Conservation (phyloP, 2,329 filamentous ascomycete genomes). For the Pseudocercospora cruenta region DNA sequence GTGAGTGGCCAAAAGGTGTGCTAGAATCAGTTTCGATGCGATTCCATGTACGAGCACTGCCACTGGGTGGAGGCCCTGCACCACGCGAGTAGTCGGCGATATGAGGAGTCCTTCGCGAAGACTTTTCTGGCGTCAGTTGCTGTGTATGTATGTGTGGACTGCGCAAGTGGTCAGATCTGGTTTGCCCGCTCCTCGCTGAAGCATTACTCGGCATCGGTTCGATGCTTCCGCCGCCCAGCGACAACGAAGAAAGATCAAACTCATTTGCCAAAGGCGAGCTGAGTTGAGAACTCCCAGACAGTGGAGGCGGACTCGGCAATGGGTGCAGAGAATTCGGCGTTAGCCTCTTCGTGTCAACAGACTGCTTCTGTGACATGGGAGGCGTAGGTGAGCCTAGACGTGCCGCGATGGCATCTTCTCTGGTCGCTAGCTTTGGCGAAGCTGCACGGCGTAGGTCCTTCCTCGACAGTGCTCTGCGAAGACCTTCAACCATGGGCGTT, state of each 20-base stretch:
- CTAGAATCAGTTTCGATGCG: conserved; percentile 15
- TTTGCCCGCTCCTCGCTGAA: conserved; percentile 10
- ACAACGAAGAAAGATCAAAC: conserved; percentile 14
- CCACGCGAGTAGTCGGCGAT: conserved; percentile 14
- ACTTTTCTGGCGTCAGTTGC: conserved; percentile 8
- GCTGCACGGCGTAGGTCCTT: conserved; percentile 7
- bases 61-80: conserved; percentile 15
- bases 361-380: conserved; percentile 26
- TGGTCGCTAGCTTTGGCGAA: conserved; percentile 11
- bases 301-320: conserved; percentile 20
- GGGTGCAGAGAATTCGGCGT: conserved; percentile 11
- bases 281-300: conserved; percentile 14
- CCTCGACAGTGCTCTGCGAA: conserved; percentile 18
- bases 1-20: conserved; percentile 27
- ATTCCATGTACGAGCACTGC: conserved; percentile 12
- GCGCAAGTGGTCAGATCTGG: background rate
- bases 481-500: conserved; percentile 16
- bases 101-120: conserved; percentile 16
- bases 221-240: conserved; percentile 16
- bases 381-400: conserved; percentile 30
- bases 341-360: conserved; percentile 12
- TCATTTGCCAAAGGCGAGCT: conserved; percentile 16
- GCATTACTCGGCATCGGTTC: conserved; percentile 13
- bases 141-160: conserved; percentile 9
- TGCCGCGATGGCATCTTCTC: conserved; percentile 26